Base-by-base conservation (phyloP, 2,329 filamentous ascomycete species). In the Monosporascus sp. region DNA sequence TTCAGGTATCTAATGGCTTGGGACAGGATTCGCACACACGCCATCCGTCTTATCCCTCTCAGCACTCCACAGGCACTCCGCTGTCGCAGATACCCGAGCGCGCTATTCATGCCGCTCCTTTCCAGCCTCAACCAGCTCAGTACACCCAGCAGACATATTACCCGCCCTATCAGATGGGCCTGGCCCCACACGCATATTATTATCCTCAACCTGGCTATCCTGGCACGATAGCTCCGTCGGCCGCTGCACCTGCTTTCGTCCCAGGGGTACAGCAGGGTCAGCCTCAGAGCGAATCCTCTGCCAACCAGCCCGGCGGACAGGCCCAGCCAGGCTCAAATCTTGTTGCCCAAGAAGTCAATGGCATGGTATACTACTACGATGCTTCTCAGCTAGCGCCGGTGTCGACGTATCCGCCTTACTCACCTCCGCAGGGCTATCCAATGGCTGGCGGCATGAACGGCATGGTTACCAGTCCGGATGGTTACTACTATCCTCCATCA, bases 281-380 rank as follows among this genome's bases (percentile, higher is more conserved):
- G 52, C 55, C 64, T 38, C 65, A 62, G 48, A 61, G 68, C 61
- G 67, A 78, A 57, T 55, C 65, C 50, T 42, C 64, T 44, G 54
- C 58, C 27, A 61, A 67, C n/a, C 70, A 73, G 47, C 59, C 65
- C 27, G 64, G 66, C 31, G 71, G 74, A 31, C 82, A 81, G 58
- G 70, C 74, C 3, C 77, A 76, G 18, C 81, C 82, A 53, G 80
- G 87, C 20, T 64, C 75, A 18, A 81, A 76, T 57, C 68, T 84
- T 42, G 81, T 87, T 47, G 90, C 90, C 0, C 92, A 97, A 69
- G 93, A 97, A 73, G 85, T 86, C 58, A 96, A 96, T 61, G 94
- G 94, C 56, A 97, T 95, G 81, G 91, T 96, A 1, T 97, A 96
- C 70, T 99, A 96, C 68, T 92, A 91, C 63, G 89, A 96, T 65